phyloP scores from a whole-genome alignment of 148 eudicot genomes.

The Rhododendron simsii region DNA sequence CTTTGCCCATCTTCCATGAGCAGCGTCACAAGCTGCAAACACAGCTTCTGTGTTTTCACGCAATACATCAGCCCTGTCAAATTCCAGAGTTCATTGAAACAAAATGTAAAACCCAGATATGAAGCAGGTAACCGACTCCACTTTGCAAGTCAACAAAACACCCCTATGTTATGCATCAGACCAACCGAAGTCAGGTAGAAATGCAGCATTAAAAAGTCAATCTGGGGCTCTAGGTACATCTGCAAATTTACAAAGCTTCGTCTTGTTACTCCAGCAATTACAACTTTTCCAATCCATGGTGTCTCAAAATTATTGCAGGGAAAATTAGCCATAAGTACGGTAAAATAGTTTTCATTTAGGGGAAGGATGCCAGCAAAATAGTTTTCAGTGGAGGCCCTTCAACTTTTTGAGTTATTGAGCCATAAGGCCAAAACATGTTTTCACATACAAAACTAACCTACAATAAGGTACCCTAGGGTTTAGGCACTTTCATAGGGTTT shows the following conservation, averaged over 20 bases:
- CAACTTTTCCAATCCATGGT: not conserved
- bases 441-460: no score
- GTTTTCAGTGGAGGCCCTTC: no score
- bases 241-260: not conserved
- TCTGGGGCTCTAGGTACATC: not conserved
- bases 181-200: not conserved
- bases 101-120: not conserved
- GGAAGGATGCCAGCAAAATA: no score
- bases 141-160: not conserved
- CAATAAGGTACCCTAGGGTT: no score
- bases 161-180: not conserved
- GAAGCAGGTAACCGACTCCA: not conserved
- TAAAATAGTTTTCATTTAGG: no score
- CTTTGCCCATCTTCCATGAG: conserved; percentile 99
- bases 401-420: no score
- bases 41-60: conserved; percentile 98
- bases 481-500: no score
- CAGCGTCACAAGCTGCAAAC: conserved; percentile 97
- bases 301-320: not conserved
- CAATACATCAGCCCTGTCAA: conserved; percentile 90
- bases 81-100: not conserved
- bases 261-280: not conserved
- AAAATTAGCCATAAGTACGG: no score
- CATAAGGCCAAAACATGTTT: no score
- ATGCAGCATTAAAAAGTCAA: not conserved